Evolutionary conservation across 495 filamentous ascomycete species (phyloP), one percentile per base, ranked within the genome.

Genomic region (Daldinia decipiens): DNA sequence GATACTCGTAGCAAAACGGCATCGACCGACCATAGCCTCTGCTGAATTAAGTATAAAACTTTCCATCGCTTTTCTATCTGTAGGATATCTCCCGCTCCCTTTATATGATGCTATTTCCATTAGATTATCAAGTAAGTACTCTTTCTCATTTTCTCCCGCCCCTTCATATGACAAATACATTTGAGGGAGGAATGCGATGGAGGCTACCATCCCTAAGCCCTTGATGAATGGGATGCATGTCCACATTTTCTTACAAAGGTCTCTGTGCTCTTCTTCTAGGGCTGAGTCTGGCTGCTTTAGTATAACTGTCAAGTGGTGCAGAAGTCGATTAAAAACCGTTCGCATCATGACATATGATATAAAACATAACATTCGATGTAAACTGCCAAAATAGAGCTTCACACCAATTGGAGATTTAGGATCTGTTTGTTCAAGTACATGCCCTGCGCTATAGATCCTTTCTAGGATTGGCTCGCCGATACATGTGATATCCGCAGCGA

Each of bases 211-310:
- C 0, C 68, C 68, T 13, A 71, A 17, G 2, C 13, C 11, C 13
- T 29, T 60, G 13, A 71, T 29, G 39, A 67, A 67, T 12, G 68
- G 68, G n/a, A 71, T 59, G 21, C 59, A 66, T 63, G 59, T 67
- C 68, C 68, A 71, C 4, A 36, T 63, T 34, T 59, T 59, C 1
- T 8, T 57, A 32, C 62, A 59, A 1, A 71, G 19, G 0, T 62
- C 27, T 26, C 40, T 32, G 11, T 67, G 24, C 17, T 67, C 68
- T 11, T 47, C 19, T 24, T 62, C 52, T 17, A 71, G 26, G n/a
- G 36, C 5, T 26, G 13, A 11, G 29, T 71, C 45, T 7, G 40
- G 38, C 6, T 67, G n/a, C 2, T 59, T 38, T 24, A 71, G 29
- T 0, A 71, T 17, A 21, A 17, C 15, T 1, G 43, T 36, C 13